These are phyloP conservation scores for Hortiboletus campestris DNA, from an alignment of 768 basidiomycete genomes.

Conservation along the genomic window DNA sequence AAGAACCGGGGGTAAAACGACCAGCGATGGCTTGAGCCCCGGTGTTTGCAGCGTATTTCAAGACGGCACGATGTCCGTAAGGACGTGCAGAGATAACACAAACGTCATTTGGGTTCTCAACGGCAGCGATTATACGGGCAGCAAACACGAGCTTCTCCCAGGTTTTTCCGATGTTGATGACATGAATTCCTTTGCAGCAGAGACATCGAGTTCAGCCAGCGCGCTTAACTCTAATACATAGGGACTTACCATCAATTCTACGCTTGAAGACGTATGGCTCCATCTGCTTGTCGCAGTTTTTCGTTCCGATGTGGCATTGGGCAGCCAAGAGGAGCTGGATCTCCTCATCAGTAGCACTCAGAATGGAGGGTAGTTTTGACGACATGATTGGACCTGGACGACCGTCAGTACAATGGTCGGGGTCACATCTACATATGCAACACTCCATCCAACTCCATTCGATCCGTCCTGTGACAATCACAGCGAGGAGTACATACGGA, in stretches of 20 bases:
- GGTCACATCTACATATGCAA: constrained; percentile 30
- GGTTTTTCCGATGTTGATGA: constrained; percentile 98
- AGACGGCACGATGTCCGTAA: constrained; percentile 98
- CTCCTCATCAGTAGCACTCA: constrained; percentile 96
- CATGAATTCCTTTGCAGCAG: constrained; percentile 73
- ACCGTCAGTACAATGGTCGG: constrained; percentile 25
- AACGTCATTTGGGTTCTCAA: constrained; percentile 98
- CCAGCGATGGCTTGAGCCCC: constrained; percentile 99
- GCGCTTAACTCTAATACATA: neutral
- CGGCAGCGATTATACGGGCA: constrained; percentile 94
- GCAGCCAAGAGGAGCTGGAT: constrained; percentile 94
- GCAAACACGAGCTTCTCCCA: constrained; percentile 99
- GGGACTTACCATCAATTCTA: constrained; percentile 81
- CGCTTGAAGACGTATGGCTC: constrained; percentile 97
- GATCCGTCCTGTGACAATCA: constrained; percentile 4
- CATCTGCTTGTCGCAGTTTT: constrained; percentile 99
- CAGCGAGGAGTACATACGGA: neutral
- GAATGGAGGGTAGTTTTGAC: constrained; percentile 91
- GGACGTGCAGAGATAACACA: constrained; percentile 98
- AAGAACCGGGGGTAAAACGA: constrained; percentile 97
- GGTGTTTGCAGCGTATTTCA: constrained; percentile 97
- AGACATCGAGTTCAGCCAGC: constrained; percentile 10
- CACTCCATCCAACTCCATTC: constrained; percentile 36
- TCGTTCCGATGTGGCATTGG: constrained; percentile 94
- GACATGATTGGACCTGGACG: constrained; percentile 46